A percentile compares a stretch with the other conserved stretches of the same genome.
Conservation (phyloP, 1,284 basidiomycete genomes). For the Mrakiaceae sp. region DNA sequence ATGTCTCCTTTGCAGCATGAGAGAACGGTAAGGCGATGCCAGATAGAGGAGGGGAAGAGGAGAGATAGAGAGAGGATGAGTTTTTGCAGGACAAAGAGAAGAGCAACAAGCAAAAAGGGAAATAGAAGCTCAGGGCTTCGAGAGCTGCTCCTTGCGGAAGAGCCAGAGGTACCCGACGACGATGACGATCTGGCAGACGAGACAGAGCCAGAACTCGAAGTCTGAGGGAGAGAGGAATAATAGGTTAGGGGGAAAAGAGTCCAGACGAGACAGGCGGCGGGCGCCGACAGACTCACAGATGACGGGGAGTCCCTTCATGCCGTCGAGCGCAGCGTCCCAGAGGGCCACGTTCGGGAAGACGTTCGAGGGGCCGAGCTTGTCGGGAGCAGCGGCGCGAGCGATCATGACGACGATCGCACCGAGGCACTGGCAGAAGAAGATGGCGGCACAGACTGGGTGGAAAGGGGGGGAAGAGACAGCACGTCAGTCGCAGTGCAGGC, state of each 20-base stretch:
- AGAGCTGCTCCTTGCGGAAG: constrained; percentile 30
- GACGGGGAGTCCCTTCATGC: constrained; percentile 19
- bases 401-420: constrained; percentile 27
- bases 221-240: too few relatives aligned
- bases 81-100: too few relatives aligned
- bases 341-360: constrained; percentile 82
- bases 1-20: too few relatives aligned
- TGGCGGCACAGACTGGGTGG: constrained; percentile 66
- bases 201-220: constrained; percentile 68
- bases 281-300: constrained; percentile 7
- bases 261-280: constrained; percentile 13
- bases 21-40: too few relatives aligned
- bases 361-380: constrained; percentile 61
- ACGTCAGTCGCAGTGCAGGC: neutral
- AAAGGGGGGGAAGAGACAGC: constrained; percentile 55
- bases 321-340: constrained; percentile 42
- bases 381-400: constrained; percentile 19
- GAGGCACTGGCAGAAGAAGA: constrained; percentile 62
- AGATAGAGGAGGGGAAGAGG: neutral
- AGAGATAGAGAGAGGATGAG: neutral
- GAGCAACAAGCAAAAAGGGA: too few relatives aligned
- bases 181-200: constrained; percentile 54
- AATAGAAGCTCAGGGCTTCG: neutral
- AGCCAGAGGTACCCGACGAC: constrained; percentile 52
- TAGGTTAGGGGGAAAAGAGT: neutral